Evolutionary conservation across 345 rosid genomes (phyloP).

Genomic region (Hibiscus mutabilis): DNA sequence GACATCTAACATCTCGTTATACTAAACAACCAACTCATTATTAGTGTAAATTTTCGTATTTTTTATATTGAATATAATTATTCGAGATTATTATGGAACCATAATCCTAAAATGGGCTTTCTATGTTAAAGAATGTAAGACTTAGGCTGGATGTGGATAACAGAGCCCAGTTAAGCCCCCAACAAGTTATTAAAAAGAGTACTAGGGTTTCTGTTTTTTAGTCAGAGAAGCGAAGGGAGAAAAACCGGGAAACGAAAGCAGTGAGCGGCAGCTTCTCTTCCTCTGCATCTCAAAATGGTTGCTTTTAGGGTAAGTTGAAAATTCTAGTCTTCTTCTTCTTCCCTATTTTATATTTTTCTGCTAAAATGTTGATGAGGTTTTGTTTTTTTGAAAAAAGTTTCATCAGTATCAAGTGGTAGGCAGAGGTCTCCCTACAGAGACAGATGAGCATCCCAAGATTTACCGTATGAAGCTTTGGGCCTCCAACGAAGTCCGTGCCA

Average conservation of each 20-base stretch:
- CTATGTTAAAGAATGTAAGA: not conserved
- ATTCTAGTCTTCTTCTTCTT: not conserved
- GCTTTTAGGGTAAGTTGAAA: not conserved
- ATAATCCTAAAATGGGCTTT: not conserved
- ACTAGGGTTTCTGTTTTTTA: not conserved
- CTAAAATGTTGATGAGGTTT: not conserved
- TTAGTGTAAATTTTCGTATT: too few relatives aligned
- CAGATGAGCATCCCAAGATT: constrained; percentile 40
- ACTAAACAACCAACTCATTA: too few relatives aligned
- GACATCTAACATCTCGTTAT: too few relatives aligned
- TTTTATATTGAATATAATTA: too few relatives aligned
- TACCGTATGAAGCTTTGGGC: constrained; percentile 51
- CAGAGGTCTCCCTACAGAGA: constrained; percentile 32
- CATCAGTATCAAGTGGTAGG: constrained; percentile 50
- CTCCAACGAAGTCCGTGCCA: constrained; percentile 41
- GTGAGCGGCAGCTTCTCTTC: not conserved
- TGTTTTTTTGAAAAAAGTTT: constrained; percentile 15
- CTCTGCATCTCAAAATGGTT: not conserved
- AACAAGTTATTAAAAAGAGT: not conserved
- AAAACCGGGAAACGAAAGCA: not conserved
- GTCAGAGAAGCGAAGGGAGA: not conserved
- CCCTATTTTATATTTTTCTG: not conserved
- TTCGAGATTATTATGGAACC: too few relatives aligned
- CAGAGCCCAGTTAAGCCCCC: not conserved
- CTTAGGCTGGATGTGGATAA: not conserved